Evolutionary conservation across 257 asterid species (phyloP).

Genomic region (Nicotiana obtusifolia): DNA sequence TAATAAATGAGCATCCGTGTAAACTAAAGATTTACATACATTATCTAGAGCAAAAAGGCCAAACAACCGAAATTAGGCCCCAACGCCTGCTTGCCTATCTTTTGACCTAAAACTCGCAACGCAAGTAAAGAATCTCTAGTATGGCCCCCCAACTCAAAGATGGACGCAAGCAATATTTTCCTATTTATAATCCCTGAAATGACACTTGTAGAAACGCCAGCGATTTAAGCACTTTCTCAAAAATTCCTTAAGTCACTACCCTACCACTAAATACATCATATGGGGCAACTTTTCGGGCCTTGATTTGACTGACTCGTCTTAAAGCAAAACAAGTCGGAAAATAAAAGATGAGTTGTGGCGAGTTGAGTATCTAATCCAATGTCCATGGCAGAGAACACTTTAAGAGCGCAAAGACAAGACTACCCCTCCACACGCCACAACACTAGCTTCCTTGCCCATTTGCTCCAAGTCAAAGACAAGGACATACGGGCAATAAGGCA

Average conservation of each 20-base stretch:
- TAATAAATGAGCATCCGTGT: too few species aligned
- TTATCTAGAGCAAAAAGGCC: too few species aligned
- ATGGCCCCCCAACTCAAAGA: background rate
- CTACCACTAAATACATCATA: background rate
- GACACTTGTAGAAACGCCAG: background rate
- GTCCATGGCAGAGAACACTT: background rate
- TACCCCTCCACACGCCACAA: background rate
- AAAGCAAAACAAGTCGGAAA: background rate
- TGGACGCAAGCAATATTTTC: background rate
- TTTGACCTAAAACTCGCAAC: background rate
- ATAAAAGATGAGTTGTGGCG: background rate
- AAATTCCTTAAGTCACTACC: background rate
- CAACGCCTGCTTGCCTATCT: background rate
- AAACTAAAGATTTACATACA: too few species aligned
- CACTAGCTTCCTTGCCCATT: background rate
- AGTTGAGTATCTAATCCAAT: constrained; percentile 1
- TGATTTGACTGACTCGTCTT: background rate
- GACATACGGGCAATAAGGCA: constrained; percentile 5
- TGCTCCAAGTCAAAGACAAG: background rate
- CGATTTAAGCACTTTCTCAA: background rate
- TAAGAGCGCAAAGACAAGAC: background rate
- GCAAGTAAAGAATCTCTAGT: background rate
- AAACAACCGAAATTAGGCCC: background rate
- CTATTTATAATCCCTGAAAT: background rate
- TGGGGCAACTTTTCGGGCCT: background rate